phyloP scores from a whole-genome alignment of 768 basidiomycete genomes.

The Suillus fuscotomentosus region DNA sequence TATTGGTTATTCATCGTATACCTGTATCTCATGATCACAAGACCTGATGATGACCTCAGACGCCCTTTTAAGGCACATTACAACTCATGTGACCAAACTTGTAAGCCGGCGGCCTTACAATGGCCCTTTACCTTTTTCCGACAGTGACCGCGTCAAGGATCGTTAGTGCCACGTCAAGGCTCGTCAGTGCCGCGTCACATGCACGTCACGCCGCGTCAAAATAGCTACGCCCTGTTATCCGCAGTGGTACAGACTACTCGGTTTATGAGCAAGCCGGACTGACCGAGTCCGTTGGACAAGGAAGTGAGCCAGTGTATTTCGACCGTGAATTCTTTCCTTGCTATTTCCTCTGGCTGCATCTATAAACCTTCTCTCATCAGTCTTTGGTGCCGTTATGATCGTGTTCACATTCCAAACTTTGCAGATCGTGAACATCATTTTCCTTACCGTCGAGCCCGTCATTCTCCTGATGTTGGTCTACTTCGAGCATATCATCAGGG shows the following conservation, averaged over 20 bases:
- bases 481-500: conserved; percentile 27
- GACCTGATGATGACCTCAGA: too few relatives aligned
- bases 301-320: conserved; percentile 57
- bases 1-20: too few relatives aligned
- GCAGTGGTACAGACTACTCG: conserved; percentile 71
- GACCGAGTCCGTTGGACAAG: conserved; percentile 15
- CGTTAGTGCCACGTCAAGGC: too few relatives aligned
- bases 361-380: conserved; percentile 31
- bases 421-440: conserved; percentile 54
- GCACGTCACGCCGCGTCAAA: too few relatives aligned
- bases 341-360: background rate
- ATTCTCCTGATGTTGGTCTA: conserved; percentile 44
- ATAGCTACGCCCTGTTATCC: too few relatives aligned
- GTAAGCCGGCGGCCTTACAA: too few relatives aligned
- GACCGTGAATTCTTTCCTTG: conserved; percentile 52
- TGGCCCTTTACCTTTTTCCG: too few relatives aligned
- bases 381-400: conserved; percentile 56
- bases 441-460: conserved; percentile 62
- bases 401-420: conserved; percentile 52
- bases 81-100: too few relatives aligned
- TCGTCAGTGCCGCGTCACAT: too few relatives aligned
- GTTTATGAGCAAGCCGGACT: conserved; percentile 60
- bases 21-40: too few relatives aligned
- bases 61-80: too few relatives aligned
- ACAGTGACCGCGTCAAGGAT: too few relatives aligned